phyloP scores from a whole-genome alignment of 176 grass and related monocot genomes.

The Oryza officinalis region DNA sequence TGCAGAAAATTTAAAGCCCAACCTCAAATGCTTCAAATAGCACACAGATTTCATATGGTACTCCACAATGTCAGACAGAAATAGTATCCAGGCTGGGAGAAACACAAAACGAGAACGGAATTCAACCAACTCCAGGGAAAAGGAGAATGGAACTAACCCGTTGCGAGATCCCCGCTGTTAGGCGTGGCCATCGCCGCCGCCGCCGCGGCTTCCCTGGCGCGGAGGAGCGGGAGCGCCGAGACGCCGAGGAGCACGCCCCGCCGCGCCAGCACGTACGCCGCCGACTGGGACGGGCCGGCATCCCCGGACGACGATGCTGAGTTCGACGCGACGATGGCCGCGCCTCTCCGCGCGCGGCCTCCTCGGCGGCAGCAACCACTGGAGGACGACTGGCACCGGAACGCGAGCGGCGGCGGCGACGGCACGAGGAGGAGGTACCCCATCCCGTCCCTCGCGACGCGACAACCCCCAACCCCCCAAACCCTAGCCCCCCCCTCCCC shows the following conservation, averaged over 20 bases:
- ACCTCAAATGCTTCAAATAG: not conserved
- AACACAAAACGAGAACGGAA: conserved; percentile 21
- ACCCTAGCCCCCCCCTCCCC: conserved; percentile 25
- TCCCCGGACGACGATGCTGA: conserved; percentile 28
- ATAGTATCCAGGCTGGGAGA: not conserved
- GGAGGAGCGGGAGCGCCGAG: conserved; percentile 73
- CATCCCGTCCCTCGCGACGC: conserved; percentile 25
- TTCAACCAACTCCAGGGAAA: not conserved
- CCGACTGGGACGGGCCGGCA: not conserved
- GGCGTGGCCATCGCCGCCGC: conserved; percentile 44
- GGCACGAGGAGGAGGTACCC: conserved; percentile 43
- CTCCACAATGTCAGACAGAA: conserved; percentile 6
- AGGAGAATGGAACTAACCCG: conserved; percentile 37
- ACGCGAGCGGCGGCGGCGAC: conserved; percentile 43
- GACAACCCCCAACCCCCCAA: not conserved
- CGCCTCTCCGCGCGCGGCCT: conserved; percentile 31
- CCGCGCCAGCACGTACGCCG: conserved; percentile 46
- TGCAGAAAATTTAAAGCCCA: not conserved
- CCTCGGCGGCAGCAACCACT: conserved; percentile 1
- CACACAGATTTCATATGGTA: not conserved
- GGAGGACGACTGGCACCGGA: conserved; percentile 6
- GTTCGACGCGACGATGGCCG: not conserved
- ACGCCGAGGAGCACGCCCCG: conserved; percentile 73
- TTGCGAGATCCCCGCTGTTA: conserved; percentile 25
- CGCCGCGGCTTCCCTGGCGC: conserved; percentile 43